Evolutionary conservation across 768 basidiomycete species (phyloP), one percentile per base, ranked within the genome.

Genomic region (Panaeolus cyanescens): DNA sequence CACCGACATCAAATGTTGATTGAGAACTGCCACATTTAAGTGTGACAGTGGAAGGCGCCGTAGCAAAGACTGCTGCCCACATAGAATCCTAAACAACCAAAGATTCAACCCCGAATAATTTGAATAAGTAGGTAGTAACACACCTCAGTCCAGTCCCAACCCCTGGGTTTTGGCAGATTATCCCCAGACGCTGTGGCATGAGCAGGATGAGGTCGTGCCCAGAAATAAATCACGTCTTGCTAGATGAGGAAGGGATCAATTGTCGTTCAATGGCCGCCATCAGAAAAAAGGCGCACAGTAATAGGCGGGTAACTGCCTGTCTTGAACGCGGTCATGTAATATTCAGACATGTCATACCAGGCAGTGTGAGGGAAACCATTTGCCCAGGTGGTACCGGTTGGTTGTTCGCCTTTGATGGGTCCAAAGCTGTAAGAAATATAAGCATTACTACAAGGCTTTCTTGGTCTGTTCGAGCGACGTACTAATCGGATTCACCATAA

Each of bases 401-500:
- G 82, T 63, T 79, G 78, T 12, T 72, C 74, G 4, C 79, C 84
- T 54, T 84, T 83, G 66, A 89, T 77, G 4, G 89, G 86, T 10
- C 89, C 87, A 67, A 79, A 78, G 74, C 82, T 84, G 59, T 10
- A 30, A 39, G 32, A 30, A 8, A 12, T 33, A 6, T 32, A 4
- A 61, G 9, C 17, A 10, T 10, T 45, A n/a, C 25, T 10, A 55
- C 36, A 34, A 31, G 31, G 57, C 30, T 10, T 6, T 33, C 9
- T 4, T 22, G 19, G 10, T 3, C 13, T 13, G 54, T 10, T 17
- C 28, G 25, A 28, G 40, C 31, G 17, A 65, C 78, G 54, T 66
- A 83, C 81, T 93, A 91, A 67, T 87, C 83, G 0, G 88, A 89
- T 75, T 93, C 91, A 64, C 90, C 90, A 64, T 80, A 92, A 70